A percentile compares a stretch with the other conserved stretches of the same genome.
Conservation (phyloP, 1,284 basidiomycete species). For the Afroboletus lepidellus region DNA sequence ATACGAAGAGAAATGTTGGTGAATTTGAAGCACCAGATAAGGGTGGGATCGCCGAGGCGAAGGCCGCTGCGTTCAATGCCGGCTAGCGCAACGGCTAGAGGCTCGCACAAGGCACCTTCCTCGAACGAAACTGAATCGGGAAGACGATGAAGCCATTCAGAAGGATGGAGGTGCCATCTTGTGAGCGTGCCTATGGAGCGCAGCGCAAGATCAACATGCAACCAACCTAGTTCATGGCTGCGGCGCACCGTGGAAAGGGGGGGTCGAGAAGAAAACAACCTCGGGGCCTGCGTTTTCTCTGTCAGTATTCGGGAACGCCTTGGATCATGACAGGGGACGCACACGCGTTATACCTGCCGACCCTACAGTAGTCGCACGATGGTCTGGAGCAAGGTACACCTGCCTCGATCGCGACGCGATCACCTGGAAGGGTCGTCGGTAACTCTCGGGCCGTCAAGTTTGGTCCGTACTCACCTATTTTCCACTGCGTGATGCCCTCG, state of each 20-base stretch:
- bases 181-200: slow-evolving; percentile 49
- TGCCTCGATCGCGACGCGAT: slow-evolving; percentile 64
- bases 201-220: slow-evolving; percentile 1
- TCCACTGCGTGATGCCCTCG: slow-evolving; percentile 61
- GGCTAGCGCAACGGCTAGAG: slow-evolving; percentile 59
- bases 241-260: slow-evolving; percentile 54
- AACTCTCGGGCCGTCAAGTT: background rate
- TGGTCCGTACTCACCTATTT: slow-evolving; percentile 39
- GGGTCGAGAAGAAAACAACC: slow-evolving; percentile 67
- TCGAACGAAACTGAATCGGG: slow-evolving; percentile 59
- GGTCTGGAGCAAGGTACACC: slow-evolving; percentile 62
- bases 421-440: slow-evolving; percentile 37
- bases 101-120: slow-evolving; percentile 63
- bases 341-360: slow-evolving; percentile 62
- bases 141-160: slow-evolving; percentile 61
- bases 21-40: slow-evolving; percentile 48
- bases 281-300: slow-evolving; percentile 39
- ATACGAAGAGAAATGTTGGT: background rate
- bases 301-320: slow-evolving; percentile 5
- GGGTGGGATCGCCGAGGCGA: slow-evolving; percentile 56
- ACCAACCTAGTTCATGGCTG: background rate
- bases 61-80: slow-evolving; percentile 61
- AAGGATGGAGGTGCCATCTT: slow-evolving; percentile 61
- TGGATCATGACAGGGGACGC: background rate
- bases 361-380: slow-evolving; percentile 55